Base-by-base conservation (phyloP, 1,139 yeast species). In the Suhomyces wounanorum region DNA sequence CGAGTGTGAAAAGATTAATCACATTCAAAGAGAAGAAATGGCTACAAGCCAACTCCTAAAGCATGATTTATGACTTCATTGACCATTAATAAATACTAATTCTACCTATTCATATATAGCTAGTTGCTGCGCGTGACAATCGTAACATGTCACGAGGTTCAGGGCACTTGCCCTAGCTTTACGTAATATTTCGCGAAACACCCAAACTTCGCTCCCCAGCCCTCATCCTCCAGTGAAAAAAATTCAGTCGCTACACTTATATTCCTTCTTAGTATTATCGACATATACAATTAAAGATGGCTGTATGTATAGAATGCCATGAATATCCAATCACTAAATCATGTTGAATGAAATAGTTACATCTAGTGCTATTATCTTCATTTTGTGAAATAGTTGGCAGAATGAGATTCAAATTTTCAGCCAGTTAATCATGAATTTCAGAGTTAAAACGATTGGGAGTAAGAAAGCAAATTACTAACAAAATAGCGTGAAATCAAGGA, bases 401-500 rank as follows among this genome's bases (percentile, higher is more conserved):
- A 8, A 33, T 16, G n/a, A 14, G 37, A 30, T 30, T 30, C 7
- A 10, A 11, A 3, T 13, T 13, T 38, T 13, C 14, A 23, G 8
- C n/a, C 25, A 26, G n/a, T 2, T 8, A 18, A 37, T 37, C 26
- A 18, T 37, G 8, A 37, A 37, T 21, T 37, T 26, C 21, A 3
- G 26, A 40, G 33, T 40, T n/a, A 9, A 33, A 17, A 14, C 18
- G 18, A 33, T n/a, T 16, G 25, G 17, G 5, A 14, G 21, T 13
- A 25, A 14, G 13, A 25, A 14, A 14, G 9, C 14, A 17, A 25
- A 14, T 46, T 65, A 65, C 69, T 65, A 64, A 66, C 67, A 40
- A 41, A 38, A 44, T 50, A 72, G 77, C 75, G 71, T 70, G 96
- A 92, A 86, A 87, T 92, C 75, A 89, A 89, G 75, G 97, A 92